Percentiles rank a stretch among this genome's conserved stretches.
phyloP scores from a whole-genome alignment of 257 asterid species.

The Penstemon barbatus region DNA sequence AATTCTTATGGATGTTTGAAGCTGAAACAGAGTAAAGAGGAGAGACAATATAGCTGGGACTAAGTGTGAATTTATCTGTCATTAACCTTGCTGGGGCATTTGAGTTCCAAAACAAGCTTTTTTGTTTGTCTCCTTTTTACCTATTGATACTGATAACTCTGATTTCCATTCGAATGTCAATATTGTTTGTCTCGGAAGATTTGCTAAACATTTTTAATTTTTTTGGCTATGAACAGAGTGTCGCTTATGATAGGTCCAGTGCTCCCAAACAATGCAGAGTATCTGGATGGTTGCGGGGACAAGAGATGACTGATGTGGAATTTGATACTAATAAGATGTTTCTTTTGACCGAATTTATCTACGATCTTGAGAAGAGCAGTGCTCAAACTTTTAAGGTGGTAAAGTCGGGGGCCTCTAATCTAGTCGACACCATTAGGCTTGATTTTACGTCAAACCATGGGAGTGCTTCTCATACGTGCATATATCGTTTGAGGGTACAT shows the following conservation, averaged over 20 bases:
- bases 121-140: background rate
- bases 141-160: background rate
- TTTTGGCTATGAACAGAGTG: slow-evolving; percentile 58
- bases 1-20: too few species aligned
- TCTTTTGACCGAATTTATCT: slow-evolving; percentile 63
- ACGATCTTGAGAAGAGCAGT: slow-evolving; percentile 72
- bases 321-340: slow-evolving; percentile 39
- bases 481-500: slow-evolving; percentile 86
- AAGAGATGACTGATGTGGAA: slow-evolving; percentile 32
- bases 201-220: slow-evolving; percentile 14
- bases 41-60: too few species aligned
- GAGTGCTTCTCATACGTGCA: slow-evolving; percentile 71
- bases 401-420: slow-evolving; percentile 44
- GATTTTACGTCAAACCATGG: slow-evolving; percentile 88
- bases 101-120: too few species aligned
- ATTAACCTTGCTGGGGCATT: too few species aligned
- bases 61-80: too few species aligned
- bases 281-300: slow-evolving; percentile 71
- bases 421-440: slow-evolving; percentile 65
- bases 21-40: too few species aligned
- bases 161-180: too few species aligned
- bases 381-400: slow-evolving; percentile 72
- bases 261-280: slow-evolving; percentile 90
- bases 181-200: background rate
- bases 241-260: slow-evolving; percentile 89